Evolutionary conservation across 306 rosid species (phyloP), one percentile per base, ranked within the genome.

Genomic region (Geum urbanum): DNA sequence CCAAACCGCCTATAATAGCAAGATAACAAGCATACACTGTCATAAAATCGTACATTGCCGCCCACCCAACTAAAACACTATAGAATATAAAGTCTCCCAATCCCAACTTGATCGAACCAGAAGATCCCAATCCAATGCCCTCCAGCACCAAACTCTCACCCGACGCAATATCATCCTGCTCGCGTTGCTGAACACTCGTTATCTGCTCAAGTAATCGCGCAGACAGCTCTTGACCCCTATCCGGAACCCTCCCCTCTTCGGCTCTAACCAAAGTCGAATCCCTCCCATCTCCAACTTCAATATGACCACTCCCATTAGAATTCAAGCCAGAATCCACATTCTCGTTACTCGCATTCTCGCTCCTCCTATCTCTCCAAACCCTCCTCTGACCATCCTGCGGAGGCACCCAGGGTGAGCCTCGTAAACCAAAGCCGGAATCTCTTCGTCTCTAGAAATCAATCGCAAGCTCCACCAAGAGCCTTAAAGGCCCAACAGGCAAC

Each of bases 31-130:
- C 96, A 78, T 94, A 94, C 72, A 90, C 97, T 0, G 97, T 90
- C 98, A 87, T 90, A 71, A 74, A 90, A 83, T 94, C 98, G 71
- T 94, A 94, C 98, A 94, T 90, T 2, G 97, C 97, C 3, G 98
- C 98, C 76, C 98, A 85, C 60, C 97, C 98, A 60, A 94, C 98
- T 88, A 94, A 78, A 69, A 94, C 92, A 69, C 97, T 90, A 57
- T 94, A 94, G 90, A 94, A 94, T 76, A 94, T 90, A 76, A 94
- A 90, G 79, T 94, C 98, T 9, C 98, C 98, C 6, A 90, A 80
- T 76, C 98, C 98, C 60, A 94, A 80, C 85, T 94, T 94, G 86
- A 90, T 94, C 40, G 96, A 95, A 55, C 98, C 97, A 18, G 98
- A 79, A 14, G 97, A 86, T 27, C 86, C 97, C 84, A 94, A 70